A percentile compares a stretch with the other conserved stretches of the same genome.
These are phyloP conservation scores for Pachyrhizus erosus DNA, from an alignment of 306 rosid genomes.

Conservation along the genomic window DNA sequence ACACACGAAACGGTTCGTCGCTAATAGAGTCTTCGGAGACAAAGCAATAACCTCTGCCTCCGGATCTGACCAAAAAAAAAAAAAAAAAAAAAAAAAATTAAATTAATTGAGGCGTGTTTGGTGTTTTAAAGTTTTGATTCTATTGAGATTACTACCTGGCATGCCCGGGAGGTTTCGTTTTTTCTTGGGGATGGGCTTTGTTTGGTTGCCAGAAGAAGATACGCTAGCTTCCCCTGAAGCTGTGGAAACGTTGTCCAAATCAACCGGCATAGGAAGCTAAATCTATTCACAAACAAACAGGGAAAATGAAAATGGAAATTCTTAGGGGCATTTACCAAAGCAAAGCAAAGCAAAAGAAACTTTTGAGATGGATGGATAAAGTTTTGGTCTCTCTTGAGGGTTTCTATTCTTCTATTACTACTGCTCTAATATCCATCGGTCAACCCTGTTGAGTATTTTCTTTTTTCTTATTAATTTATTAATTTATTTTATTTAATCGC, in stretches of 20 bases:
- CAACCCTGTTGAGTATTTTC: slow-evolving; percentile 48
- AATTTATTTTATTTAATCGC: not conserved
- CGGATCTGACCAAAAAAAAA: slow-evolving; percentile 64
- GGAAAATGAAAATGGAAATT: slow-evolving; percentile 24
- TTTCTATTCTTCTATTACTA: slow-evolving; percentile 10
- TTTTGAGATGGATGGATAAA: slow-evolving; percentile 34
- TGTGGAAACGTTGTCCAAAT: slow-evolving; percentile 73
- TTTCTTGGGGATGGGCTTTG: slow-evolving; percentile 67
- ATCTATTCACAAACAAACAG: slow-evolving; percentile 37
- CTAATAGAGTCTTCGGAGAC: slow-evolving; percentile 84
- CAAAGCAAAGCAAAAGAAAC: no score
- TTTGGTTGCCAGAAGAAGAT: slow-evolving; percentile 75
- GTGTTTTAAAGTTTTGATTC: no score
- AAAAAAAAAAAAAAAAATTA: not conserved
- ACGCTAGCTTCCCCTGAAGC: slow-evolving; percentile 89
- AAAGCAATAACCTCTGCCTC: slow-evolving; percentile 94
- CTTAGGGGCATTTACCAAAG: slow-evolving; percentile 49
- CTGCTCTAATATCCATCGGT: slow-evolving; percentile 63
- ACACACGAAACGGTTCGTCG: slow-evolving; percentile 92
- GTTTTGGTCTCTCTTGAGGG: slow-evolving; percentile 45
- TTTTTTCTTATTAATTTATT: no score
- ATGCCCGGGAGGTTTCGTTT: slow-evolving; percentile 92
- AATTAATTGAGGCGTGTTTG: not conserved
- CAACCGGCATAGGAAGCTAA: slow-evolving; percentile 63
- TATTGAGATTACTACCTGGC: slow-evolving; percentile 83